Evolutionary conservation across 257 asterid genomes (phyloP), one percentile per base, ranked within the genome.

Genomic region (Solanum sparsipilum): DNA sequence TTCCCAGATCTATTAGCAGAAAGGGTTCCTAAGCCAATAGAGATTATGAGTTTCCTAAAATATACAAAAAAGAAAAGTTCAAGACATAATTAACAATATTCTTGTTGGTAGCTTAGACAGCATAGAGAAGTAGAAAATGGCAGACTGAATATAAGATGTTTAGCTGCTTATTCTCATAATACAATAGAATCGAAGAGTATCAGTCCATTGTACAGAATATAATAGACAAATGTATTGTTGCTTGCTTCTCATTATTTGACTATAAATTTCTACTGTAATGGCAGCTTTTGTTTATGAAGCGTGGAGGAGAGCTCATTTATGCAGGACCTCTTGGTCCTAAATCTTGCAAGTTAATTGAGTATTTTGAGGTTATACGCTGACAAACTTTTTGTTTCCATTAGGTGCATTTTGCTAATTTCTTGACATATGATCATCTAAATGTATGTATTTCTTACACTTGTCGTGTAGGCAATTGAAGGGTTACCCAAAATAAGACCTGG

Each of bases 291-390:
- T 92, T 96, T 68, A 95, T 96, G 99, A 96, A 96, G 90, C 92
- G 98, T 35, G 99, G 99, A 84, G 99, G 99, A 56, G 97, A 95
- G 92, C 93, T 96, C 92, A 96, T 95, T 89, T 96, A 96, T 89
- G 98, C 97, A 83, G 99, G 99, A 86, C 94, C 95, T 36, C 95
- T 96, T 44, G 99, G 99, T 88, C 90, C 97, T 44, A 95, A 94
- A 90, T 96, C 99, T 82, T 75, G 92, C 94, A 93, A 92, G 86
- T 91, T 96, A 89, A 91, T 94, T 15, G 95, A 94, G 93, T 95
- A 95, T 90, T 94, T 96, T 88, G 99, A 95, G 99, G 99, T 96
- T 35, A 75, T 85, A 74, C 58, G 68, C 65, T 58, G 82, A 3
- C 70, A 46, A 34, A 18, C 39, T 41, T 79, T 82, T 82, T 44